Percentiles rank a stretch among this genome's conserved stretches.
These are phyloP conservation scores for Nasturtium officinale DNA, from an alignment of 345 rosid genomes.

Conservation along the genomic window DNA sequence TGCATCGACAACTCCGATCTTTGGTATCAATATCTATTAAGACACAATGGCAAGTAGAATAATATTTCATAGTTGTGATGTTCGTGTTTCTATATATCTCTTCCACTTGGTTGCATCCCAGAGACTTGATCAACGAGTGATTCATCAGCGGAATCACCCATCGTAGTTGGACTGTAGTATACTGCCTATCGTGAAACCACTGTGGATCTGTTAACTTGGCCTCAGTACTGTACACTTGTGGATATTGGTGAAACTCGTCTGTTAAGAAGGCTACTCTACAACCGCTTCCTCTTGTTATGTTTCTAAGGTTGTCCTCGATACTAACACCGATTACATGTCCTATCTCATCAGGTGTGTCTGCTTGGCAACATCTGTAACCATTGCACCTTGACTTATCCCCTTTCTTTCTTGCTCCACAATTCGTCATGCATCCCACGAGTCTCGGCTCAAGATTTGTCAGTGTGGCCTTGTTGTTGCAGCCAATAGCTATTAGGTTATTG, in stretches of 20 bases:
- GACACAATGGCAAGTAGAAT: no score
- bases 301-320: background rate
- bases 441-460: background rate
- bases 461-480: slow-evolving; percentile 17
- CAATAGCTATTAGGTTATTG: slow-evolving; percentile 35
- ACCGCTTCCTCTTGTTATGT: background rate
- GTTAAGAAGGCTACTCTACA: slow-evolving; percentile 27
- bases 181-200: background rate
- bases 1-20: slow-evolving; percentile 3
- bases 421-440: slow-evolving; percentile 4
- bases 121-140: background rate
- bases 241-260: background rate
- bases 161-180: slow-evolving; percentile 8
- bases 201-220: slow-evolving; percentile 9
- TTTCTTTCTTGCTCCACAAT: background rate
- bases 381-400: background rate
- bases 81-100: no score
- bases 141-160: slow-evolving; percentile 32
- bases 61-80: no score
- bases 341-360: background rate
- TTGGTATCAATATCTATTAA: no score
- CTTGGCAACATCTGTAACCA: slow-evolving; percentile 40
- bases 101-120: background rate
- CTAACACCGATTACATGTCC: background rate
- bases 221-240: no score